A percentile compares a stretch with the other conserved stretches of the same genome.
Evolutionary conservation across 139 green algal species (phyloP).

Genomic region (Deuterostichococcus epilithicus): DNA sequence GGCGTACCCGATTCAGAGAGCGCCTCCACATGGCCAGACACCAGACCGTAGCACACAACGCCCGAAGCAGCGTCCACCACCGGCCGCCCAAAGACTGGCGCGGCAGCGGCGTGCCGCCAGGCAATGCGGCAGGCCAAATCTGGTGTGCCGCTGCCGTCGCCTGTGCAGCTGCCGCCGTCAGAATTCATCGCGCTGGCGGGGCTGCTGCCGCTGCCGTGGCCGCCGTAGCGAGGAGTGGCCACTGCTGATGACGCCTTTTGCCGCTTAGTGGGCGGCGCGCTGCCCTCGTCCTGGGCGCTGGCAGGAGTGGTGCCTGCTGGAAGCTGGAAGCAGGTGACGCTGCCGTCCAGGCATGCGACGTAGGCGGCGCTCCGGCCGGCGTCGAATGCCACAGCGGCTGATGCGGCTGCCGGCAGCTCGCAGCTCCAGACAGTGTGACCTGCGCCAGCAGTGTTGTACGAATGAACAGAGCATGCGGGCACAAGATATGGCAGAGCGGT

Average conservation of each 20-base stretch:
- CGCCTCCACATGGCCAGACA: not conserved
- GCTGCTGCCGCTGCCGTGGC: not conserved
- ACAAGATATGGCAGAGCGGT: no score
- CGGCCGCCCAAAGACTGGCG: not conserved
- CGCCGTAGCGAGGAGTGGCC: not conserved
- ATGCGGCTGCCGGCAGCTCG: constrained; percentile 15
- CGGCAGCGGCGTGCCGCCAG: no score
- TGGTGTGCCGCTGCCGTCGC: not conserved
- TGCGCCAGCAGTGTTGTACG: not conserved
- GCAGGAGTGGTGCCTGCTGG: not conserved
- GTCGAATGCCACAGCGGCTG: constrained; percentile 26
- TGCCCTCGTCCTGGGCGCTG: not conserved
- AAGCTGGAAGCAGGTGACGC: not conserved
- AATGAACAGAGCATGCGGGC: not conserved
- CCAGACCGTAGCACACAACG: not conserved
- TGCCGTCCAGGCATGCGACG: constrained; percentile 28
- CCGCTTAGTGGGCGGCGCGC: not conserved
- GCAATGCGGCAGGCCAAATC: not conserved
- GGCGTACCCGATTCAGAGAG: not conserved
- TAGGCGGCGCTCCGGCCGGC: not conserved
- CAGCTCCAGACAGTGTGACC: not conserved
- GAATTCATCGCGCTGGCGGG: no score
- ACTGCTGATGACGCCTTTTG: not conserved
- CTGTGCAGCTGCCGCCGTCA: constrained; percentile 13
- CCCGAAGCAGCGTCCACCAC: not conserved